These are phyloP conservation scores for Carex sylvatica DNA, from an alignment of 202 grass and related monocot species.

Conservation along the genomic window DNA sequence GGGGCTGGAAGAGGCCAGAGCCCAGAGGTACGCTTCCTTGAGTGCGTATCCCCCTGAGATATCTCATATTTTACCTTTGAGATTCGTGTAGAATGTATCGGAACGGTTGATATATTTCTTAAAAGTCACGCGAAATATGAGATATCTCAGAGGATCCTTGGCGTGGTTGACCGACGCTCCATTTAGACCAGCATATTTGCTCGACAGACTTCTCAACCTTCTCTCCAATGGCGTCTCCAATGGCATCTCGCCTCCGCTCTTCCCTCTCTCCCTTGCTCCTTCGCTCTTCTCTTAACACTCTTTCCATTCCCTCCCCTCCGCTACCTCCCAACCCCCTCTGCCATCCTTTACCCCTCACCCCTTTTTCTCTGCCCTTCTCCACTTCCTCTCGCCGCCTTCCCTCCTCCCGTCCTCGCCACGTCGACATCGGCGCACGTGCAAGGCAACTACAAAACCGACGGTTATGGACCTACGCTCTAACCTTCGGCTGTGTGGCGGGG, in stretches of 20 bases:
- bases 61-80: no score
- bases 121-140: no score
- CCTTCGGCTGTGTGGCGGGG: constrained; percentile 82
- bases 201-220: not conserved
- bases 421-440: constrained; percentile 86
- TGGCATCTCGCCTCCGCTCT: constrained; percentile 83
- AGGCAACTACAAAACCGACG: constrained; percentile 85
- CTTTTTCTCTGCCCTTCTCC: constrained; percentile 23
- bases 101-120: no score
- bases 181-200: not conserved
- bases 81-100: no score
- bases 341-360: not conserved
- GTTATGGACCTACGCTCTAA: constrained; percentile 85
- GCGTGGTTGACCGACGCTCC: not conserved
- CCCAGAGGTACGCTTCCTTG: no score
- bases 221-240: constrained; percentile 62
- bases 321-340: not conserved
- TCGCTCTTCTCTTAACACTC: constrained; percentile 22
- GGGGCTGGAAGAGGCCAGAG: no score
- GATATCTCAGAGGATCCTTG: no score
- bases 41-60: no score
- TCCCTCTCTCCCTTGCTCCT: constrained; percentile 30
- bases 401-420: constrained; percentile 46
- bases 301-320: not conserved
- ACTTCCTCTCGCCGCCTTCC: constrained; percentile 30